A percentile compares a stretch with the other conserved stretches of the same genome.
These are phyloP conservation scores for Schwanniomyces etchellsii DNA, from an alignment of 1,139 yeast genomes.

Conservation along the genomic window DNA sequence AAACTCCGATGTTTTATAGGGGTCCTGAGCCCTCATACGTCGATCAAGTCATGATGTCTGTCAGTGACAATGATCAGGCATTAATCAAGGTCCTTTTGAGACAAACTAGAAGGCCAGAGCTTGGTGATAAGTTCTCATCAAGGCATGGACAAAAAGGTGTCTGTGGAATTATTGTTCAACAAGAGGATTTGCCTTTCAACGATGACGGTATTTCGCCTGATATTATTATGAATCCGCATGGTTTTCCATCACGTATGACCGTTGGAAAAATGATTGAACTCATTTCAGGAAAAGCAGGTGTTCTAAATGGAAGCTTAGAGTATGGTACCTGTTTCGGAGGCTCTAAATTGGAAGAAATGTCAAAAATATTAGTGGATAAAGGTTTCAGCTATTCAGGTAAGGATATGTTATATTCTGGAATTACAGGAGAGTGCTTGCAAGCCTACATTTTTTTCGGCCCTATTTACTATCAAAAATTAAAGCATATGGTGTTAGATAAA, in stretches of 20 bases:
- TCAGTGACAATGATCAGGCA: conserved; percentile 92
- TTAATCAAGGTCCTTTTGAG: conserved; percentile 84
- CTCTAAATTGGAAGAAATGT: conserved; percentile 90
- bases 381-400: conserved; percentile 96
- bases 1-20: conserved; percentile 85
- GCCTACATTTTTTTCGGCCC: conserved; percentile 99
- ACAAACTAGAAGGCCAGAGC: conserved; percentile 96
- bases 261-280: conserved; percentile 98
- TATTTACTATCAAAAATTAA: conserved; percentile 92
- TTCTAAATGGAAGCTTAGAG: conserved; percentile 81
- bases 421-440: conserved; percentile 94
- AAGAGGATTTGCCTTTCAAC: conserved; percentile 92
- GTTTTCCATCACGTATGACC: conserved; percentile 99
- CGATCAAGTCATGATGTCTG: conserved; percentile 97
- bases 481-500: conserved; percentile 98
- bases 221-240: conserved; percentile 98
- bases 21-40: conserved; percentile 95
- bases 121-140: conserved; percentile 95
- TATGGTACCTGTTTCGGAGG: conserved; percentile 99
- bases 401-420: conserved; percentile 97
- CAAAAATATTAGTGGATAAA: conserved; percentile 81
- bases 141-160: conserved; percentile 99
- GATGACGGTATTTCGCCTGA: conserved; percentile 90
- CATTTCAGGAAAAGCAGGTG: conserved; percentile 97
- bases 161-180: conserved; percentile 94